Conservation (phyloP, 371 early-diverging fungal species). For the Haplosporangium sp. region DNA sequence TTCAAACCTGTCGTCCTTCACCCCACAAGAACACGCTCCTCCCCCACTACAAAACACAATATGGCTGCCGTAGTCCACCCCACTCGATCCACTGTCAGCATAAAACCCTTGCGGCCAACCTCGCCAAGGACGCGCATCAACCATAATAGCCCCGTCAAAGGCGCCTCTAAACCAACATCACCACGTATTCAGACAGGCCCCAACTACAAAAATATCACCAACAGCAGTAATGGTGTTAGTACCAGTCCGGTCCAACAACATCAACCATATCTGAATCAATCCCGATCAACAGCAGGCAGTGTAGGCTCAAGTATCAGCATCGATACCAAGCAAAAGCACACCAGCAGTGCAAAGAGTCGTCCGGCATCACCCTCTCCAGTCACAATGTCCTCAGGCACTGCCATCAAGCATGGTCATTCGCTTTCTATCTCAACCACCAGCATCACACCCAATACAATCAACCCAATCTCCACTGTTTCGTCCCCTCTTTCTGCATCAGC, state of each 20-base stretch:
- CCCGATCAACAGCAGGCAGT: constrained; percentile 6
- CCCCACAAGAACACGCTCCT: background rate
- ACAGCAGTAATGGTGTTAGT: background rate
- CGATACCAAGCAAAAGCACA: constrained; percentile 5
- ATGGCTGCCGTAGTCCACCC: constrained; percentile 7
- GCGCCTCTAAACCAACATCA: constrained; percentile 20
- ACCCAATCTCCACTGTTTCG: no score
- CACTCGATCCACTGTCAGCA: constrained; percentile 1
- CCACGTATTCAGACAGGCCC: constrained; percentile 9
- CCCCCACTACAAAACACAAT: background rate
- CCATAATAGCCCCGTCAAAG: constrained; percentile 8
- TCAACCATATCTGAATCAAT: constrained; percentile 19
- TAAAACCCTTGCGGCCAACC: background rate
- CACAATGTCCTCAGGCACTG: constrained; percentile 2
- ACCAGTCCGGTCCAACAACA: background rate
- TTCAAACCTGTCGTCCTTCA: background rate
- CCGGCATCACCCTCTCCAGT: constrained; percentile 5
- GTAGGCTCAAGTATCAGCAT: constrained; percentile 6
- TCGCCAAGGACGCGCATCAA: constrained; percentile 1
- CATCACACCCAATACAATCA: no score
- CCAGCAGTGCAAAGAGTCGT: constrained; percentile 9
- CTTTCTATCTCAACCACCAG: constrained; percentile 19
- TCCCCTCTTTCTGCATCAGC: constrained; percentile 11
- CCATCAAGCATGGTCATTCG: constrained; percentile 22
- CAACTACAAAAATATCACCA: background rate